Percentiles rank a stretch among this genome's conserved stretches.
phyloP scores from a whole-genome alignment of 2,329 filamentous ascomycete species.

The Epicoccum nigrum region DNA sequence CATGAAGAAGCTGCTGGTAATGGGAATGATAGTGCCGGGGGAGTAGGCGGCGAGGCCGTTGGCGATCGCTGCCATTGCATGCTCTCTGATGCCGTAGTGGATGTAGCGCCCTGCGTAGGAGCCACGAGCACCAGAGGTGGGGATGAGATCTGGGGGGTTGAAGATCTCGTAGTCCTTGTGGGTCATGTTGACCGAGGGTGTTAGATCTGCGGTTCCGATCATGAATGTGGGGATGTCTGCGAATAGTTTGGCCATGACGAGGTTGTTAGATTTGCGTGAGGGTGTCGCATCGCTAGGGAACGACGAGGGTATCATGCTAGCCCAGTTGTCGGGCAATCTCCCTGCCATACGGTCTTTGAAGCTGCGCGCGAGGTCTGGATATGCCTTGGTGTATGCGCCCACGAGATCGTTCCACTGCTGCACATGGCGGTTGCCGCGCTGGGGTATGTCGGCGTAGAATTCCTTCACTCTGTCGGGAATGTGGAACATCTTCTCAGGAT shows the following conservation, averaged over 20 bases:
- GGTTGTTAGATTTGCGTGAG: slow-evolving; percentile 58
- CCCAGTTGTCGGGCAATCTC: slow-evolving; percentile 57
- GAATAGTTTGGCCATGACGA: slow-evolving; percentile 59
- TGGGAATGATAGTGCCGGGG: slow-evolving; percentile 58
- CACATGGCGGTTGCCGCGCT: slow-evolving; percentile 56
- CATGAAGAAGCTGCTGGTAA: slow-evolving; percentile 68
- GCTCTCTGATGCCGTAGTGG: slow-evolving; percentile 47
- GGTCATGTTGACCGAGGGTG: slow-evolving; percentile 58
- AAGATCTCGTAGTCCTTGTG: slow-evolving; percentile 58
- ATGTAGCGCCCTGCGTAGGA: slow-evolving; percentile 61
- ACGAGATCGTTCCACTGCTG: slow-evolving; percentile 57
- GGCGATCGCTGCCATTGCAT: slow-evolving; percentile 45
- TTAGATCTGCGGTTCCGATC: slow-evolving; percentile 68
- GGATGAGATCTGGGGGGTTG: slow-evolving; percentile 48
- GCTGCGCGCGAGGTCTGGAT: slow-evolving; percentile 57
- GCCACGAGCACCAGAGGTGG: slow-evolving; percentile 58
- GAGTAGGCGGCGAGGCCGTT: slow-evolving; percentile 63
- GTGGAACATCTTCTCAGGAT: slow-evolving; percentile 54
- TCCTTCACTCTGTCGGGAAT: slow-evolving; percentile 53
- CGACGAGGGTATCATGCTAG: slow-evolving; percentile 56
- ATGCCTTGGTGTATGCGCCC: slow-evolving; percentile 49
- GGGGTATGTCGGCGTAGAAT: slow-evolving; percentile 58
- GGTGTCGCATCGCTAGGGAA: slow-evolving; percentile 57
- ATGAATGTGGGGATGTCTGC: slow-evolving; percentile 93
- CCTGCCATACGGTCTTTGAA: slow-evolving; percentile 58